Evolutionary conservation across 371 early-diverging fungal species (phyloP).

Genomic region (Capniomyces stellatus): DNA sequence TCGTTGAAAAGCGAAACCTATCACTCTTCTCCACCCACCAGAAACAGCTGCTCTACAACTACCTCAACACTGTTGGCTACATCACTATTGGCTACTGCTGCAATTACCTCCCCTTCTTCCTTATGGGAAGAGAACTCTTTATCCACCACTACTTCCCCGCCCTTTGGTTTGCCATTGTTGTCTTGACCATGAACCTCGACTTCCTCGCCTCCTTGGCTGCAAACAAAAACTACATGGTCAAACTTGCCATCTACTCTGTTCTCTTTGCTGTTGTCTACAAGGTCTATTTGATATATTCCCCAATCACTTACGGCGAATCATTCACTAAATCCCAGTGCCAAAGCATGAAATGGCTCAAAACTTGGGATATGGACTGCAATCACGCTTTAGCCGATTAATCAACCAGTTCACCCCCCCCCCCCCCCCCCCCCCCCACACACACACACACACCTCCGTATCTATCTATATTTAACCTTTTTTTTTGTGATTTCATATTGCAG

Average conservation of each 20-base stretch:
- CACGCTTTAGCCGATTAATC: no score
- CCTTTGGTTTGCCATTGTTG: slow-evolving; percentile 64
- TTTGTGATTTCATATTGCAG: no score
- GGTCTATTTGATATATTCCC: slow-evolving; percentile 39
- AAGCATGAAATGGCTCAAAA: slow-evolving; percentile 51
- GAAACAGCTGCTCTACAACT: background rate
- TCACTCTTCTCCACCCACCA: background rate
- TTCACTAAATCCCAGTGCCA: slow-evolving; percentile 48
- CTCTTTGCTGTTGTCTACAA: slow-evolving; percentile 29
- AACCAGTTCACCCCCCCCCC: no score
- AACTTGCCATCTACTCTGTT: slow-evolving; percentile 21
- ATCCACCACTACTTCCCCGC: slow-evolving; percentile 95
- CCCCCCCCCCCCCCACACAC: no score
- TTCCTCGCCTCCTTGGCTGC: slow-evolving; percentile 38
- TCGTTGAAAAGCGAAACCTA: slow-evolving; percentile 6
- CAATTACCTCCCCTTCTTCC: slow-evolving; percentile 88
- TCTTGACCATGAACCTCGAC: slow-evolving; percentile 51
- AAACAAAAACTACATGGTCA: slow-evolving; percentile 16
- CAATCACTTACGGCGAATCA: slow-evolving; percentile 63
- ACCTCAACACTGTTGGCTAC: slow-evolving; percentile 44
- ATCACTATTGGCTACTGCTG: slow-evolving; percentile 62
- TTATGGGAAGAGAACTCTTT: slow-evolving; percentile 85
- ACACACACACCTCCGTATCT: no score
- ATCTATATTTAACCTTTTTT: no score
- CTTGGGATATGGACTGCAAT: slow-evolving; percentile 70